Percentiles rank a stretch among this genome's conserved stretches.
Conservation (phyloP, 75 land plant genomes). For the Sequoia sempervirens region DNA sequence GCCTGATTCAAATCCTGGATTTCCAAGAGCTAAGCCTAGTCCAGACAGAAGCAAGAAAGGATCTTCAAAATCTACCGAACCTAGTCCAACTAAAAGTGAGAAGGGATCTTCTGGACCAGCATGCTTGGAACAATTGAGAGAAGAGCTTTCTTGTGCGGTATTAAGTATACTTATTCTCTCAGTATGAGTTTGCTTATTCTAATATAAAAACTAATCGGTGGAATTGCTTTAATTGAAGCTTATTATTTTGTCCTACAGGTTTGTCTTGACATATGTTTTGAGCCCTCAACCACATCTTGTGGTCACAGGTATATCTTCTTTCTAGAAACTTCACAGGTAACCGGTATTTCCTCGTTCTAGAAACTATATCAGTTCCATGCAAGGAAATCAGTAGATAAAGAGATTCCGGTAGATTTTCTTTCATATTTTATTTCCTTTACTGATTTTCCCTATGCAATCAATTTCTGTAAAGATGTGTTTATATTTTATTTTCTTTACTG, state of each 20-base stretch:
- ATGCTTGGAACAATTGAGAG: slow-evolving; percentile 69
- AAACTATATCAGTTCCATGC: neutral
- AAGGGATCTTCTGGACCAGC: slow-evolving; percentile 22
- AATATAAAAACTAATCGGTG: neutral
- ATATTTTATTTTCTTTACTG: neutral
- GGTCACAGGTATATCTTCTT: slow-evolving; percentile 72
- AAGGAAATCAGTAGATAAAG: neutral
- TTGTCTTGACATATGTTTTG: slow-evolving; percentile 89
- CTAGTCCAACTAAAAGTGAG: neutral
- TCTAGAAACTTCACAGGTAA: slow-evolving; percentile 37
- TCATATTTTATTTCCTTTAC: too few species aligned
- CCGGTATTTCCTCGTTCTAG: slow-evolving; percentile 30
- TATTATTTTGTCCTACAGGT: slow-evolving; percentile 38
- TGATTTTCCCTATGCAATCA: slow-evolving; percentile 3
- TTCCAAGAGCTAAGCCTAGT: neutral
- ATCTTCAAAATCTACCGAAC: neutral
- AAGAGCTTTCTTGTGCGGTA: slow-evolving; percentile 94
- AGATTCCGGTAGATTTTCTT: neutral
- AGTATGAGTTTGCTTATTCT: slow-evolving; percentile 4
- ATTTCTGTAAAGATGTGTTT: slow-evolving; percentile 84
- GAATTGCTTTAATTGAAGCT: neutral
- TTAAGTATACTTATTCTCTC: slow-evolving; percentile 7
- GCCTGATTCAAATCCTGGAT: neutral
- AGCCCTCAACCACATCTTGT: slow-evolving; percentile 91
- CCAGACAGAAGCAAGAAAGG: neutral